Evolutionary conservation across 2,329 filamentous ascomycete species (phyloP).

Genomic region (Hymenoscyphus fructigenus): DNA sequence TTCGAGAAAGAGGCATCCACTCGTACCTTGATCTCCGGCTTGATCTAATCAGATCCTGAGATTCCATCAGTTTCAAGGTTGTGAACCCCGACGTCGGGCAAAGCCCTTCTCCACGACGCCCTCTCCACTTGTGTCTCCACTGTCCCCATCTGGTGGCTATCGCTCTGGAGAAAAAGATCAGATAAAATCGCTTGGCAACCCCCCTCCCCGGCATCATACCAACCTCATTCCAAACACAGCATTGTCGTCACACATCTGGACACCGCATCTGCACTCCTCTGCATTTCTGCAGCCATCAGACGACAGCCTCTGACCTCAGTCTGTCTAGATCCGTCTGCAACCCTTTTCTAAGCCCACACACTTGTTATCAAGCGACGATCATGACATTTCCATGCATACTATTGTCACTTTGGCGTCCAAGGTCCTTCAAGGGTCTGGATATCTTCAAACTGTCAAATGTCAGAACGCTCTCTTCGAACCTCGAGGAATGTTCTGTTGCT

Average conservation of each 20-base stretch:
- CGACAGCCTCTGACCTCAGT: background rate
- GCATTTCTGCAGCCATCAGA: background rate
- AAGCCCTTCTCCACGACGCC: background rate
- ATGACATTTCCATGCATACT: background rate
- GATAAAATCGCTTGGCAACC: constrained; percentile 23
- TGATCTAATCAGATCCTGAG: background rate
- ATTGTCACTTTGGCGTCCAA: background rate
- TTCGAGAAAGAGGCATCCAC: background rate
- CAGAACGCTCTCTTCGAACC: background rate
- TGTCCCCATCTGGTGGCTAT: background rate
- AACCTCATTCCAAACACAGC: background rate
- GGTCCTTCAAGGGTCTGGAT: background rate
- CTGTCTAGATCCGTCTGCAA: background rate
- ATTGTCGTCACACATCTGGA: background rate
- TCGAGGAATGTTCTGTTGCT: background rate
- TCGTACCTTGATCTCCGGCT: background rate
- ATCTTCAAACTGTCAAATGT: background rate
- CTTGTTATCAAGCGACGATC: background rate
- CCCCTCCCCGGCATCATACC: background rate
- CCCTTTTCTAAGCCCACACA: background rate
- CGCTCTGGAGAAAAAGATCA: constrained; percentile 18
- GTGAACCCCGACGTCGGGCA: background rate
- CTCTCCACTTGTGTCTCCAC: background rate
- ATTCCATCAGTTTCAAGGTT: background rate
- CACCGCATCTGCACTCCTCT: background rate